phyloP scores from a whole-genome alignment of 2,329 filamentous ascomycete genomes.

The Curvularia hawaiiensis region DNA sequence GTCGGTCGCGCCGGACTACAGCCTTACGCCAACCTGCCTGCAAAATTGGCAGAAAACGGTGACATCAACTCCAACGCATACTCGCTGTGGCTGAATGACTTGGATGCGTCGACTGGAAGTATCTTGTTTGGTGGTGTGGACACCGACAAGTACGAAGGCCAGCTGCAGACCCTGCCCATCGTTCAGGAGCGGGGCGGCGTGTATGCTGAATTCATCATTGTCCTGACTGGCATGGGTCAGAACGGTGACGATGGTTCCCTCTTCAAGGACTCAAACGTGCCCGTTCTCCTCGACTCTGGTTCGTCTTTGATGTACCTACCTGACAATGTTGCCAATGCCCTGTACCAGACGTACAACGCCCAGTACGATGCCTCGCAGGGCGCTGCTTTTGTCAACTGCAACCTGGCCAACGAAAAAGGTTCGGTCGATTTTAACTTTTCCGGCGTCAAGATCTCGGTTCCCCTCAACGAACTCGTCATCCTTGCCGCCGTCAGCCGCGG shows the following conservation, averaged over 20 bases:
- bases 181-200: slow-evolving; percentile 51
- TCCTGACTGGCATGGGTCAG: slow-evolving; percentile 54
- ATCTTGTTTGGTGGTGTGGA: slow-evolving; percentile 85
- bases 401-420: slow-evolving; percentile 53
- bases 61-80: slow-evolving; percentile 68
- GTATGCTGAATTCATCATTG: slow-evolving; percentile 61
- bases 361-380: slow-evolving; percentile 49
- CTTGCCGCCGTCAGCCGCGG: slow-evolving; percentile 52
- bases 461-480: slow-evolving; percentile 62
- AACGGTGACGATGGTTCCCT: slow-evolving; percentile 52
- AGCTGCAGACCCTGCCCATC: slow-evolving; percentile 66
- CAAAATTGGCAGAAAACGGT: slow-evolving; percentile 66
- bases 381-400: slow-evolving; percentile 60
- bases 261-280: slow-evolving; percentile 49
- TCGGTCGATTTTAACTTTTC: slow-evolving; percentile 65
- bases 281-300: slow-evolving; percentile 74
- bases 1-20: slow-evolving; percentile 60
- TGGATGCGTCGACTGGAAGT: slow-evolving; percentile 67
- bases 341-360: slow-evolving; percentile 51
- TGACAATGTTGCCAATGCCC: slow-evolving; percentile 57
- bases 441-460: slow-evolving; percentile 59
- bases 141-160: slow-evolving; percentile 71
- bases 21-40: slow-evolving; percentile 66
- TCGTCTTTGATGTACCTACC: slow-evolving; percentile 76
- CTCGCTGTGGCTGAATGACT: slow-evolving; percentile 68